Percentiles rank a stretch among this genome's conserved stretches.
These are phyloP conservation scores for Globisporangium radiosum DNA, from an alignment of 352 stramenopile genomes.

Conservation along the genomic window DNA sequence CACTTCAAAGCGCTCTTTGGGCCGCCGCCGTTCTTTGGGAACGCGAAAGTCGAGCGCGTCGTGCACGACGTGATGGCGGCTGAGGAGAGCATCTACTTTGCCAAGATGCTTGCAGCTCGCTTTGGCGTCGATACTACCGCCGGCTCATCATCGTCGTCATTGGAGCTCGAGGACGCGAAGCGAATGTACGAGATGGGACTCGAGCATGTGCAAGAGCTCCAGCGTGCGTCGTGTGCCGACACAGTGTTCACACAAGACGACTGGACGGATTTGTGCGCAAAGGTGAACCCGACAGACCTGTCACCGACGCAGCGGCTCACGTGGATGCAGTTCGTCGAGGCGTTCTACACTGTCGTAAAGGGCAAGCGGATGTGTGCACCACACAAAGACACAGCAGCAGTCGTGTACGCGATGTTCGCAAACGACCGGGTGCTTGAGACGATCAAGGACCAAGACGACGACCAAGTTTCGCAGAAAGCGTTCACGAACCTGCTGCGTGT, in stretches of 20 bases:
- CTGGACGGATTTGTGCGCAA: slow-evolving; percentile 31
- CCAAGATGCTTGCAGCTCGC: slow-evolving; percentile 26
- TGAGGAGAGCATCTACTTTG: slow-evolving; percentile 40
- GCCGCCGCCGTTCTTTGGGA: slow-evolving; percentile 48
- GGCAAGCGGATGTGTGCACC: slow-evolving; percentile 26
- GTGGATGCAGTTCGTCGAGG: slow-evolving; percentile 43
- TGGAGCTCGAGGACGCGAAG: too few species aligned
- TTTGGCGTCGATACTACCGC: slow-evolving; percentile 19
- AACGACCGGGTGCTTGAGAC: slow-evolving; percentile 39
- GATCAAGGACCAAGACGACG: slow-evolving; percentile 25
- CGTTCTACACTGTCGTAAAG: slow-evolving; percentile 24
- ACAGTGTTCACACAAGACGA: slow-evolving; percentile 13
- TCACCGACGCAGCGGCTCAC: slow-evolving; percentile 10
- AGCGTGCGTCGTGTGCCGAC: slow-evolving; percentile 26
- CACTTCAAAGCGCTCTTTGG: slow-evolving; percentile 58
- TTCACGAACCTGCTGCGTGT: slow-evolving; percentile 45
- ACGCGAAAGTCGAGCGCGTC: slow-evolving; percentile 26
- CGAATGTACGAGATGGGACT: slow-evolving; percentile 14
- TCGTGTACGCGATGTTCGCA: slow-evolving; percentile 42
- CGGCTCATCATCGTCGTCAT: too few species aligned
- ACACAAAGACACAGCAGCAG: slow-evolving; percentile 20
- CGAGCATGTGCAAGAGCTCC: slow-evolving; percentile 26
- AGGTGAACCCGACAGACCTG: slow-evolving; percentile 16
- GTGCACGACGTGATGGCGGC: slow-evolving; percentile 34
- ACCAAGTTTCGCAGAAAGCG: slow-evolving; percentile 32